Evolutionary conservation across 1,284 basidiomycete genomes (phyloP), one percentile per base, ranked within the genome.

Genomic region (Singerocomus inundabilis): DNA sequence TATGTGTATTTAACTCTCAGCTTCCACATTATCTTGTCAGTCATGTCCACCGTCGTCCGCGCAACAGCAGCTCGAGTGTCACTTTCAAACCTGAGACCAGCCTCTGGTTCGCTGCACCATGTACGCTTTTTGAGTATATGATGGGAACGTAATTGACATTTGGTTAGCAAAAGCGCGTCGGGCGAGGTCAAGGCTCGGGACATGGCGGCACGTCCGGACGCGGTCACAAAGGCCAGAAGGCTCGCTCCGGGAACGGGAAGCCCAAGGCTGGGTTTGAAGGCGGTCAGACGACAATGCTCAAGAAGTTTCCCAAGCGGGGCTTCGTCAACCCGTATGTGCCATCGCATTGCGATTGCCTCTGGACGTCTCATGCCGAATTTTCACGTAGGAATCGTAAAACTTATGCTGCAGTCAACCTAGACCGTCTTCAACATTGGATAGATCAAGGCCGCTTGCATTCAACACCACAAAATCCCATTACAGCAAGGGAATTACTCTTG

Each of bases 191-290:
- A 70, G 89, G 89, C 18, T 94, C 93, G 1, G 89, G 88, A 28
- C 82, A 91, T 58, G 96, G 96, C 61, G 88, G 93, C 51, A 98
- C 94, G 0, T 86, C 94, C 5, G 93, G 93, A 55, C 82, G 93
- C 48, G 96, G 96, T 73, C 84, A 93, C 71, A 99, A 99, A 66
- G 96, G 96, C 62, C 94, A 97, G 70, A 96, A 95, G 54, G 88
- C 95, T 37, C 84, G 96, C 49, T 83, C 91, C 18, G 95, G 96
- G 6, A 88, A 91, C 60, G 91, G 93, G n/a, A 91, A 93, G 40
- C 65, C 65, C 25, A 84, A 80, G 57, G 77, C 83, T 28, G 85
- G 87, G 6, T 99, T 98, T 59, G 95, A 97, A 70, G 96, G 96
- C 64, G 96, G 96, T 57, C 96, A 98, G 70, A 98, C 94, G 21